A percentile compares a stretch with the other conserved stretches of the same genome.
These are phyloP conservation scores for Psilocybe mexicana DNA, from an alignment of 1,284 basidiomycete species.

Conservation along the genomic window DNA sequence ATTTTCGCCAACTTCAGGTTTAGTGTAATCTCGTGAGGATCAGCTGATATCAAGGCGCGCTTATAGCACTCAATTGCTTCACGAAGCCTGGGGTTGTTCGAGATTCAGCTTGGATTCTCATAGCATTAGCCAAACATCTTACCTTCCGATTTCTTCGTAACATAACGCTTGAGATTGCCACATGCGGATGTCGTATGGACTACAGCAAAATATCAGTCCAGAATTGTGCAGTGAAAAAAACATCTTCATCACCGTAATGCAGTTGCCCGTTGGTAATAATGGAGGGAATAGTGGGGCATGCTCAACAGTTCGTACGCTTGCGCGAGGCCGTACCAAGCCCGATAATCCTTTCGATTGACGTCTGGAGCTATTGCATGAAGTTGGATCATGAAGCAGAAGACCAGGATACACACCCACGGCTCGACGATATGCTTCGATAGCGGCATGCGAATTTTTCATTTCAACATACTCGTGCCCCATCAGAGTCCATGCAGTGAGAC, in stretches of 20 bases:
- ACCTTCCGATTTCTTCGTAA: constrained; percentile 90
- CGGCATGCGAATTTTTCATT: constrained; percentile 98
- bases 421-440: constrained; percentile 95
- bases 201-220: constrained; percentile 30
- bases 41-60: constrained; percentile 84
- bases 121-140: constrained; percentile 21
- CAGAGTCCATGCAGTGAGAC: constrained; percentile 97
- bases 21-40: constrained; percentile 75
- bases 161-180: constrained; percentile 96
- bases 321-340: constrained; percentile 98
- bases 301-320: constrained; percentile 97
- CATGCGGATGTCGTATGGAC: constrained; percentile 94
- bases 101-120: constrained; percentile 2
- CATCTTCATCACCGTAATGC: constrained; percentile 68
- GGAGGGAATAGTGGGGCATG: constrained; percentile 94
- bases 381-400: background rate
- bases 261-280: constrained; percentile 97
- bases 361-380: constrained; percentile 44
- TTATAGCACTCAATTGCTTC: constrained; percentile 91
- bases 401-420: constrained; percentile 75
- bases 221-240: background rate
- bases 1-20: constrained; percentile 80
- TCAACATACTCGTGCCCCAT: constrained; percentile 99
- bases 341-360: constrained; percentile 94
- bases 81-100: constrained; percentile 50